Evolutionary conservation across 2,329 filamentous ascomycete species (phyloP).

Genomic region (Cordyceps cateniannulata): DNA sequence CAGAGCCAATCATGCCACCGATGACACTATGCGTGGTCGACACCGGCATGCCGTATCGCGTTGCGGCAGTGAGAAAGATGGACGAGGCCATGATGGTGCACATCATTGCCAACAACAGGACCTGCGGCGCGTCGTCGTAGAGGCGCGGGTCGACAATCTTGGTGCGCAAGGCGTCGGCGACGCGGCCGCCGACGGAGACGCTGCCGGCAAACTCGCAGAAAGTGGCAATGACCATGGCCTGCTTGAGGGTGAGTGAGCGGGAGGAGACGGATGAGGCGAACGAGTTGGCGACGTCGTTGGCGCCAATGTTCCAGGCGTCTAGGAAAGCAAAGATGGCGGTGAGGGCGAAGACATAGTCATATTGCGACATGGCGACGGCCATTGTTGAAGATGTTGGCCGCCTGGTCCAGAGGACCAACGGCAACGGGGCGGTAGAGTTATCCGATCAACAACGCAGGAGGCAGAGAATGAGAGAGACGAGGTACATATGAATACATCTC

Average conservation of each 20-base stretch:
- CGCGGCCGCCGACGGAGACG: conserved; percentile 30
- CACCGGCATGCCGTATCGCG: conserved; percentile 44
- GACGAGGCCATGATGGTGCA: conserved; percentile 46
- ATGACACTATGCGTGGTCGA: conserved; percentile 49
- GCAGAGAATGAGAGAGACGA: no score
- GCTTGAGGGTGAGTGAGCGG: conserved; percentile 39
- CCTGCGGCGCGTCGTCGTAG: conserved; percentile 36
- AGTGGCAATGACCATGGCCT: conserved; percentile 37
- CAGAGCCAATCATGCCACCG: conserved; percentile 32
- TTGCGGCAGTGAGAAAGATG: conserved; percentile 46
- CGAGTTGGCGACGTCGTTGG: conserved; percentile 44
- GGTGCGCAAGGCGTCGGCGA: conserved; percentile 40
- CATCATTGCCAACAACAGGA: conserved; percentile 49
- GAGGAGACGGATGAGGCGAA: conserved; percentile 42
- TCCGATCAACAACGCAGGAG: background rate
- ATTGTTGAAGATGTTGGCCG: conserved; percentile 18
- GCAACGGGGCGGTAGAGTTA: background rate
- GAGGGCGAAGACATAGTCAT: conserved; percentile 51
- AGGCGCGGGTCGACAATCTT: conserved; percentile 37
- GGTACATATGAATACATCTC: background rate
- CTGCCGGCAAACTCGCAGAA: conserved; percentile 39
- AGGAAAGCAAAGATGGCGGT: conserved; percentile 50
- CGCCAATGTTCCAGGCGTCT: conserved; percentile 55
- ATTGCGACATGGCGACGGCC: conserved; percentile 35
- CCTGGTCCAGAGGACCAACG: background rate